Conservation (phyloP, 2,329 filamentous ascomycete genomes). For the Cercospora zeae-maydis region DNA sequence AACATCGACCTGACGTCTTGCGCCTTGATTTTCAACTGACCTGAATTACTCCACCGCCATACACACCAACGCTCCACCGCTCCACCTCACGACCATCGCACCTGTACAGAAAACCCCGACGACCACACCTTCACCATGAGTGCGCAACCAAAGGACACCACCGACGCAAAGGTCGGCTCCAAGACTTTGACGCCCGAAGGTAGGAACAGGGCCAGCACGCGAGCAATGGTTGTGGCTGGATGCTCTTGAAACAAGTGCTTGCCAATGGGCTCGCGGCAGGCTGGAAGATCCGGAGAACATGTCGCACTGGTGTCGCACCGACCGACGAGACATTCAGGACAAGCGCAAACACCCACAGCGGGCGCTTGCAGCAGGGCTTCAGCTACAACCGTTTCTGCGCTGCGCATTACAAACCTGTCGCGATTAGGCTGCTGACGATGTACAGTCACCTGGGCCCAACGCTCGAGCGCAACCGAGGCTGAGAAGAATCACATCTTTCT, state of each 20-base stretch:
- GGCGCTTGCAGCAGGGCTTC: neutral
- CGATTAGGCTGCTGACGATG: constrained; percentile 21
- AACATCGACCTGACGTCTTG: neutral
- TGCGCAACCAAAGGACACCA: constrained; percentile 36
- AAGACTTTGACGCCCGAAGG: constrained; percentile 39
- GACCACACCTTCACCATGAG: constrained; percentile 23
- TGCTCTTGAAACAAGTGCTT: neutral
- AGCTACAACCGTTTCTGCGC: neutral
- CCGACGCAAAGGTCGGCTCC: constrained; percentile 34
- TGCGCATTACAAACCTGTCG: neutral
- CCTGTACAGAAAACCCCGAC: constrained; percentile 8
- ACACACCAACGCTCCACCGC: constrained; percentile 4
- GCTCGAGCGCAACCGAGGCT: constrained; percentile 74
- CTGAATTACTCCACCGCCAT: neutral
- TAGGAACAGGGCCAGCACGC: constrained; percentile 17
- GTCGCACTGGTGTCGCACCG: neutral
- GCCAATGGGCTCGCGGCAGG: neutral
- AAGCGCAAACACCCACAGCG: neutral
- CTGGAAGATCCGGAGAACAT: neutral
- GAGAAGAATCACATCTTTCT: constrained; percentile 94
- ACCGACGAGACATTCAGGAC: neutral
- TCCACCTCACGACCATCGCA: constrained; percentile 9
- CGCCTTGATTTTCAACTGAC: constrained; percentile 9
- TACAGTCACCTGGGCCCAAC: constrained; percentile 94
- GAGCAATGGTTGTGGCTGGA: neutral